Percentiles rank a stretch among this genome's conserved stretches.
These are phyloP conservation scores for Cucurbita argyrosperma DNA, from an alignment of 306 rosid genomes.

Conservation along the genomic window DNA sequence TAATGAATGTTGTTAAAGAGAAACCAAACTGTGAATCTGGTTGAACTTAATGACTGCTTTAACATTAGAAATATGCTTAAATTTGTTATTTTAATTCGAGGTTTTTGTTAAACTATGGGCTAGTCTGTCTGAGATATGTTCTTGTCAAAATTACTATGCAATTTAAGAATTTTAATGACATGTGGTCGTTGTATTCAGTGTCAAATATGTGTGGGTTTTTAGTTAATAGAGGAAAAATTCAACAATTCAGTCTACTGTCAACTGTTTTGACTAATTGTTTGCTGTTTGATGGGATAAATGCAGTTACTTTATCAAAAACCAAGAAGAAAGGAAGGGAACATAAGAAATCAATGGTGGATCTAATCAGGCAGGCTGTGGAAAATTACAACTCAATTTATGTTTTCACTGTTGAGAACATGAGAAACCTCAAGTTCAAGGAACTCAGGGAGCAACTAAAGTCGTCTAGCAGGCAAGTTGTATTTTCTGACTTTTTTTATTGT, in stretches of 20 bases:
- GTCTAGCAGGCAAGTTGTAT: slow-evolving; percentile 36
- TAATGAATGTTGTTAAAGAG: background rate
- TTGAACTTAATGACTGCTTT: background rate
- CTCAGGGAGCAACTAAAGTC: slow-evolving; percentile 67
- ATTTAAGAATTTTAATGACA: background rate
- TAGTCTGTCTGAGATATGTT: background rate
- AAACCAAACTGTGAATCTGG: background rate
- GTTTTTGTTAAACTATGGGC: background rate
- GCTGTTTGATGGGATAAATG: slow-evolving; percentile 2
- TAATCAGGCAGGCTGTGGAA: slow-evolving; percentile 59
- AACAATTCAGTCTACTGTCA: background rate
- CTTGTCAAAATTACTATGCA: background rate
- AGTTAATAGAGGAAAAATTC: background rate
- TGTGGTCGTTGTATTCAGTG: background rate
- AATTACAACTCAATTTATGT: slow-evolving; percentile 49
- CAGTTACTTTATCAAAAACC: slow-evolving; percentile 90
- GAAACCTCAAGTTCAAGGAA: slow-evolving; percentile 83
- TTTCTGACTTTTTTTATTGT: background rate
- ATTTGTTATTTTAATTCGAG: background rate
- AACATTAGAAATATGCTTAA: background rate
- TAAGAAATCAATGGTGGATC: slow-evolving; percentile 49
- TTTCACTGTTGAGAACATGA: slow-evolving; percentile 80
- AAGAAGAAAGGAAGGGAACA: slow-evolving; percentile 81
- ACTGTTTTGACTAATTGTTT: background rate
- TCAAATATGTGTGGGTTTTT: background rate